phyloP scores from a whole-genome alignment of 192 early-diverging fungal genomes.

The Coemansia sp. region DNA sequence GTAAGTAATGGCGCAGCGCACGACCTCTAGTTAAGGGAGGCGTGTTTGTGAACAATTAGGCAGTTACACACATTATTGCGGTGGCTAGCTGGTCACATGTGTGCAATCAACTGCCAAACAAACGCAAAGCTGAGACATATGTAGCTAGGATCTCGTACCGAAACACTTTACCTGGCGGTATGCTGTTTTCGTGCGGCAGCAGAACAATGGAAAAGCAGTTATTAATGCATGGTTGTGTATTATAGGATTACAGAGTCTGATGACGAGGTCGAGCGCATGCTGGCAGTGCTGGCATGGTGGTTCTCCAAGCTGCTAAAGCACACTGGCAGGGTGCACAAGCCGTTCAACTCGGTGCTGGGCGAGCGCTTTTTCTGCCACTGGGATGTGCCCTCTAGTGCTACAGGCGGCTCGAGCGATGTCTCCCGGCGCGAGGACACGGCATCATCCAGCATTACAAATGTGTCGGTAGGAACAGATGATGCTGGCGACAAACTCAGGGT shows the following conservation, averaged over 20 bases:
- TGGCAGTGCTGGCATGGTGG: constrained; percentile 71
- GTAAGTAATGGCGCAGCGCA: constrained; percentile 32
- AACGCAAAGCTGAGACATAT: background rate
- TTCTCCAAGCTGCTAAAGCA: constrained; percentile 69
- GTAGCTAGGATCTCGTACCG: background rate
- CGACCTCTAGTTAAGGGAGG: background rate
- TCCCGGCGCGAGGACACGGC: constrained; percentile 27
- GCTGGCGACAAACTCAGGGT: constrained; percentile 35
- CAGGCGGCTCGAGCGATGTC: background rate
- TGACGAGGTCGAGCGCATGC: constrained; percentile 66
- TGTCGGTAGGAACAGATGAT: constrained; percentile 8
- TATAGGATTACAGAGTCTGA: constrained; percentile 62
- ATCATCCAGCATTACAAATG: constrained; percentile 40
- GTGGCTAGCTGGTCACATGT: background rate
- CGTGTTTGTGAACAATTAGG: background rate
- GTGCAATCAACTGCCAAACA: background rate
- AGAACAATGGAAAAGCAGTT: background rate
- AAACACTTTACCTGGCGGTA: background rate
- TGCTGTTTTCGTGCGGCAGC: background rate
- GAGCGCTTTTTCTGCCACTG: constrained; percentile 62
- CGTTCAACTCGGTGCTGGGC: constrained; percentile 61
- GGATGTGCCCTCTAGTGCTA: constrained; percentile 32
- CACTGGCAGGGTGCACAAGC: constrained; percentile 57
- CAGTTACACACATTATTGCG: background rate
- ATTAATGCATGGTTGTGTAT: constrained; percentile 7